Conservation (phyloP, 148 eudicot genomes). For the Persicaria tinctoria region DNA sequence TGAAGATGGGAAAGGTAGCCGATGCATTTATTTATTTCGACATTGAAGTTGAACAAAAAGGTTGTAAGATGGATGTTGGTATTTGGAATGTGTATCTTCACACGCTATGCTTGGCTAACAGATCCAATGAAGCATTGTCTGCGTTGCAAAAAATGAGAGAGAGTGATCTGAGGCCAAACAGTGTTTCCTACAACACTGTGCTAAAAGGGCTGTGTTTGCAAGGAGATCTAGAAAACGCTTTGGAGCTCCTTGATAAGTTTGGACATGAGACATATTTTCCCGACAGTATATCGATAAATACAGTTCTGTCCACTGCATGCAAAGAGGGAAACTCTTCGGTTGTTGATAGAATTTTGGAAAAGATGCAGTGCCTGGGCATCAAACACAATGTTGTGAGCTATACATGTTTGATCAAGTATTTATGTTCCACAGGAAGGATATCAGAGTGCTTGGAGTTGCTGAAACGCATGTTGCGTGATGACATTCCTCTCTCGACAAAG, state of each 20-base stretch:
- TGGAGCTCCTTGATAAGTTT: slow-evolving; percentile 27
- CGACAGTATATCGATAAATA: slow-evolving; percentile 43
- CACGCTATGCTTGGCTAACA: slow-evolving; percentile 29
- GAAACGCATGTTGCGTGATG: slow-evolving; percentile 30
- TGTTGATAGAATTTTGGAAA: slow-evolving; percentile 28
- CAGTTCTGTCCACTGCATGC: slow-evolving; percentile 48
- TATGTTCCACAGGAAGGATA: slow-evolving; percentile 26
- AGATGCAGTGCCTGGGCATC: slow-evolving; percentile 40
- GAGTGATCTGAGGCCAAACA: slow-evolving; percentile 36
- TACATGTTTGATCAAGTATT: slow-evolving; percentile 54
- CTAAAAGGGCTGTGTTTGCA: slow-evolving; percentile 39
- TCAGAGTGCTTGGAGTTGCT: slow-evolving; percentile 33
- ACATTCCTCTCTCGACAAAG: slow-evolving; percentile 32
- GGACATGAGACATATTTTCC: slow-evolving; percentile 32
- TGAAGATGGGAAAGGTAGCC: slow-evolving; percentile 38
- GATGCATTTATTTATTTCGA: slow-evolving; percentile 28
- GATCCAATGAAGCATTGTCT: slow-evolving; percentile 33
- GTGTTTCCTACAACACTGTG: slow-evolving; percentile 34
- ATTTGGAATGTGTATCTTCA: slow-evolving; percentile 44
- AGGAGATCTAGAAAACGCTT: slow-evolving; percentile 28
- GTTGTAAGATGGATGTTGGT: slow-evolving; percentile 31
- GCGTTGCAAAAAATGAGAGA: slow-evolving; percentile 19
- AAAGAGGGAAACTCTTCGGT: slow-evolving; percentile 28
- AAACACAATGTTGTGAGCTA: slow-evolving; percentile 29
- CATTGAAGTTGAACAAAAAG: slow-evolving; percentile 20